phyloP scores from a whole-genome alignment of 805 yeast species.

The Spathaspora passalidarum region DNA sequence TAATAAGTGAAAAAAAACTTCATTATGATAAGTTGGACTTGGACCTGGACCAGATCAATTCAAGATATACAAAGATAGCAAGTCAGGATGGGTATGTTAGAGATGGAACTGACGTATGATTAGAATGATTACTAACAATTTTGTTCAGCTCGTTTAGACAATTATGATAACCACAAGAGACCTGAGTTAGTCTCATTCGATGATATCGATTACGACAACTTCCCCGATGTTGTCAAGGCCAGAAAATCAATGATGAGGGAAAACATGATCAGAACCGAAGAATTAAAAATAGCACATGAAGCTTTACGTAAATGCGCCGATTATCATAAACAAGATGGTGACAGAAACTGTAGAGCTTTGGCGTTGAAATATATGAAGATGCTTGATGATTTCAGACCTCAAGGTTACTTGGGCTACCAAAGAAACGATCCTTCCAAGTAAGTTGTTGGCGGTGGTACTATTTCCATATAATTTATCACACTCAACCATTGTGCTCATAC shows the following conservation, averaged over 20 bases:
- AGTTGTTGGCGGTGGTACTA: not conserved
- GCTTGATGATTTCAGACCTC: conserved; percentile 65
- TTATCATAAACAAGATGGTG: conserved; percentile 45
- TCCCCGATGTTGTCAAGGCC: conserved; percentile 62
- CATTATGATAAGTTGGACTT: not conserved
- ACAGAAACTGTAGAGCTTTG: conserved; percentile 76
- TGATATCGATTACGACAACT: conserved; percentile 72
- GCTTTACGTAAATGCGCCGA: conserved; percentile 79
- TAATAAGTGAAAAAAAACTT: conserved; percentile 12
- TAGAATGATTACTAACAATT: conserved; percentile 5
- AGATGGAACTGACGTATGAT: not conserved
- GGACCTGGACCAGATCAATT: not conserved
- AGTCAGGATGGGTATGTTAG: not conserved
- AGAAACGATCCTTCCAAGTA: conserved; percentile 77
- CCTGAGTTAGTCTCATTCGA: conserved; percentile 80
- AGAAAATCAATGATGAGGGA: conserved; percentile 76
- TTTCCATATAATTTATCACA: too few species aligned
- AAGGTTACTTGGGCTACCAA: conserved; percentile 82
- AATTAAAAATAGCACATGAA: conserved; percentile 63
- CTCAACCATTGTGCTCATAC: too few species aligned
- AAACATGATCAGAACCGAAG: conserved; percentile 71
- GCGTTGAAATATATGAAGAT: conserved; percentile 75
- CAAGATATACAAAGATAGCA: not conserved
- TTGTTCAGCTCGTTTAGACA: conserved; percentile 21
- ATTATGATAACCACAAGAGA: conserved; percentile 44